Conservation (phyloP, 768 basidiomycete genomes). For the Cyathus striatus region DNA sequence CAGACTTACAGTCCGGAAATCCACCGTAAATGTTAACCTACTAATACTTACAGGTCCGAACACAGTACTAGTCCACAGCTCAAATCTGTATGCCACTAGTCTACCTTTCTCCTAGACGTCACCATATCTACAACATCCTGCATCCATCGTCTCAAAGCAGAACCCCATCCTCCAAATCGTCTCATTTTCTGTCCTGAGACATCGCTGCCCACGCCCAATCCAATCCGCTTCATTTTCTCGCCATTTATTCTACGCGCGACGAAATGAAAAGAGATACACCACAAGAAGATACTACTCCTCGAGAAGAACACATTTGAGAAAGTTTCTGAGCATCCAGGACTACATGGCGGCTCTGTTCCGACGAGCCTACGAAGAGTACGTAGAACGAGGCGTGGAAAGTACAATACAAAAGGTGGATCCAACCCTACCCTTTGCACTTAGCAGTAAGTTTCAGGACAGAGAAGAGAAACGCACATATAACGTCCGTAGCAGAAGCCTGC, state of each 20-base stretch:
- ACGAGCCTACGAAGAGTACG: slow-evolving; percentile 49
- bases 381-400: slow-evolving; percentile 52
- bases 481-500: slow-evolving; percentile 37
- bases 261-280: slow-evolving; percentile 40
- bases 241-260: slow-evolving; percentile 16
- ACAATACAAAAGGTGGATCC: slow-evolving; percentile 56
- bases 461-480: slow-evolving; percentile 39
- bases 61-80: too few species aligned
- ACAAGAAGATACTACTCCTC: slow-evolving; percentile 45
- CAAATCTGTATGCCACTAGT: too few species aligned
- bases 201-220: slow-evolving; percentile 24
- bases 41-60: too few species aligned
- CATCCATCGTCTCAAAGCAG: slow-evolving; percentile 37
- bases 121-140: slow-evolving; percentile 24
- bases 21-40: too few species aligned
- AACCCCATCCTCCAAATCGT: slow-evolving; percentile 47
- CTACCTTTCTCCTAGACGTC: too few species aligned
- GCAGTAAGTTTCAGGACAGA: not conserved
- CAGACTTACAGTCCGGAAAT: too few species aligned
- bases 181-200: slow-evolving; percentile 31
- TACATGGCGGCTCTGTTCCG: slow-evolving; percentile 30
- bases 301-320: slow-evolving; percentile 38
- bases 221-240: slow-evolving; percentile 24
- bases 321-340: slow-evolving; percentile 43
- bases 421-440: slow-evolving; percentile 40